Evolutionary conservation across 345 rosid species (phyloP).

Genomic region (Lepidium aucheri): DNA sequence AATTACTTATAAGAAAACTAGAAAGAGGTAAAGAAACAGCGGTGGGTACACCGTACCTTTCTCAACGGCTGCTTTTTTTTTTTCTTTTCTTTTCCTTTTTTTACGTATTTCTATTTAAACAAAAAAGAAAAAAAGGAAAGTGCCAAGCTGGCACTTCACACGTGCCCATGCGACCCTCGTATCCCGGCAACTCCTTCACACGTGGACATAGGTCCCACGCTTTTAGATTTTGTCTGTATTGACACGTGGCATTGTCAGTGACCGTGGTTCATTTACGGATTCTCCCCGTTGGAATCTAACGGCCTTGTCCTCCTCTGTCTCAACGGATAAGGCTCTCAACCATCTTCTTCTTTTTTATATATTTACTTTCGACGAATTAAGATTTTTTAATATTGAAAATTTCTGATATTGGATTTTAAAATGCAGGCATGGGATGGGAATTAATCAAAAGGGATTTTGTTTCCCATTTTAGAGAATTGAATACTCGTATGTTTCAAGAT

Average conservation of each 20-base stretch:
- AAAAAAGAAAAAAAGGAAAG: background rate
- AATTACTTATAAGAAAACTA: background rate
- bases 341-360: background rate
- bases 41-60: constrained; percentile 29
- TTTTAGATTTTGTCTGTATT: constrained; percentile 6
- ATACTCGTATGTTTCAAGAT: background rate
- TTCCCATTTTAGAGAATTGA: background rate
- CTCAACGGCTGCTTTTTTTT: constrained; percentile 19
- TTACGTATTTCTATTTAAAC: background rate
- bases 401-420: background rate
- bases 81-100: too few species aligned
- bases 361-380: background rate
- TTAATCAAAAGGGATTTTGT: background rate
- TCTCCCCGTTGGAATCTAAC: constrained; percentile 24
- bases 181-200: constrained; percentile 26
- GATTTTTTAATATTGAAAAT: background rate
- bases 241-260: constrained; percentile 19
- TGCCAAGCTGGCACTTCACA: constrained; percentile 30
- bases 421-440: constrained; percentile 10
- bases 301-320: constrained; percentile 7
- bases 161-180: constrained; percentile 34
- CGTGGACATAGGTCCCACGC: constrained; percentile 23
- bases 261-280: constrained; percentile 24
- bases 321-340: constrained; percentile 19
- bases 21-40: constrained; percentile 9